These are phyloP conservation scores for Fonsecaea nubica DNA, from an alignment of 2,329 filamentous ascomycete genomes.

Conservation along the genomic window DNA sequence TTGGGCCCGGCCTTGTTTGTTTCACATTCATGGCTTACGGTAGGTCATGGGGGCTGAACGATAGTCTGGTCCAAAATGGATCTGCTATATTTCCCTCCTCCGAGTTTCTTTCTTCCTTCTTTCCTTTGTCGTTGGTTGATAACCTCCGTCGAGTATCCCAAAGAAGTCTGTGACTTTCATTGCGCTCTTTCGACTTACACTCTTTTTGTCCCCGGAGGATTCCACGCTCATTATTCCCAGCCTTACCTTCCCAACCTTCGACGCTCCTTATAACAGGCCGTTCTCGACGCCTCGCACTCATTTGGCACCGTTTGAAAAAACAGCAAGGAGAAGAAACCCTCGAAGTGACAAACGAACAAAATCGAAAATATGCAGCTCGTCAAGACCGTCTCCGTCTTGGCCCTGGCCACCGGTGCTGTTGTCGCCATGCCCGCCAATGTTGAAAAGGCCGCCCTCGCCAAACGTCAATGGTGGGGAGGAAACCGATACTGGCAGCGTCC, in stretches of 20 bases:
- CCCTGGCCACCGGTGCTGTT: conserved; percentile 40
- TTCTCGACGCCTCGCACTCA: conserved; percentile 9
- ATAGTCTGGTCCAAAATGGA: conserved; percentile 10
- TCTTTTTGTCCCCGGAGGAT: conserved; percentile 38
- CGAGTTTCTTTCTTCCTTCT: conserved; percentile 18
- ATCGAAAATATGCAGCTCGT: conserved; percentile 34
- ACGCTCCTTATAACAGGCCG: conserved; percentile 5
- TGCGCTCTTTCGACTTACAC: conserved; percentile 33
- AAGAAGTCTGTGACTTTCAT: conserved; percentile 39
- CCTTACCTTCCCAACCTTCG: conserved; percentile 19
- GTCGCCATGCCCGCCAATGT: conserved; percentile 42
- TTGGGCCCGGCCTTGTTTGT: conserved; percentile 22
- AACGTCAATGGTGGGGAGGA: conserved; percentile 28
- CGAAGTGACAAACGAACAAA: conserved; percentile 7
- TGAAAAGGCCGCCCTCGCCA: conserved; percentile 20
- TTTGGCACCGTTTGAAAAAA: conserved; percentile 7
- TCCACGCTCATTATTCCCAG: conserved; percentile 26
- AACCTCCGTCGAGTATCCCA: conserved; percentile 23
- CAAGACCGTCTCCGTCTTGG: conserved; percentile 43
- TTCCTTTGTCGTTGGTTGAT: conserved; percentile 26
- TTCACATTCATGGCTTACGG: conserved; percentile 27
- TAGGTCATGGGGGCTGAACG: conserved; percentile 19
- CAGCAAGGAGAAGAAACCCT: neutral
- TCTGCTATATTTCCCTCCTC: conserved; percentile 24
- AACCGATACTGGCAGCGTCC: conserved; percentile 28